Evolutionary conservation across 2,329 filamentous ascomycete genomes (phyloP), one percentile per base, ranked within the genome.

Genomic region (Colletotrichum sansevieriae): DNA sequence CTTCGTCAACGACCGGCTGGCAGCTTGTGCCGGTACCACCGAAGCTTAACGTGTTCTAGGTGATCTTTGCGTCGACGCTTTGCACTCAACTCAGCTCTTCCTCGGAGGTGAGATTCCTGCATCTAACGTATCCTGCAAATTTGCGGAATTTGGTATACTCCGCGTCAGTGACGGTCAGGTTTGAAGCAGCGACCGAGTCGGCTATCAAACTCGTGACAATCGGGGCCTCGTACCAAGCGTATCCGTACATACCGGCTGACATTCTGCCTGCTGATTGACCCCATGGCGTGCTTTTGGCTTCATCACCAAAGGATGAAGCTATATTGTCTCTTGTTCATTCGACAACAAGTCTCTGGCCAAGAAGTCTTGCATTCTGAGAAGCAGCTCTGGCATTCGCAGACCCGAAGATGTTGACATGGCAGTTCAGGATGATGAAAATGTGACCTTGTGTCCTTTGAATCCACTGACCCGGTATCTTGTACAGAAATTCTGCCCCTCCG

Each of bases 301-400:
- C 57, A 10, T 75, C 74, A 13, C 79, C 79, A 7, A 79, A 77
- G 44, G 80, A 80, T 7, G 71, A 72, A 35, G 70, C 71, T 29
- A 81, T 78, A 56, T 81, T 80, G 3, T 74, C 71, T 46, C 75
- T 71, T 4, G 78, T 72, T 78, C 78, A 81, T 61, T 78, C 74
- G 3, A 80, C 58, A 10, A 79, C 80, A 0, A 79, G 67, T 15
- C 79, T 75, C 63, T 77, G 76, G 52, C 78, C 77, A 0, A 76
- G 72, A 15, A 78, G 71, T 7, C 75, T 75, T 11, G 78, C 64
- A 49, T 79, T 76, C 73, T 12, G 68, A 71, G 29, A 78, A 73
- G 62, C 68, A 67, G 37, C 62, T 43, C 10, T 75, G 3, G 75
- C 75, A 54, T 74, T 75, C 47, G 76, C 75, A 41, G 74, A 76